Conservation (phyloP, 208 protist genomes). For the Zelonia costaricensis region DNA sequence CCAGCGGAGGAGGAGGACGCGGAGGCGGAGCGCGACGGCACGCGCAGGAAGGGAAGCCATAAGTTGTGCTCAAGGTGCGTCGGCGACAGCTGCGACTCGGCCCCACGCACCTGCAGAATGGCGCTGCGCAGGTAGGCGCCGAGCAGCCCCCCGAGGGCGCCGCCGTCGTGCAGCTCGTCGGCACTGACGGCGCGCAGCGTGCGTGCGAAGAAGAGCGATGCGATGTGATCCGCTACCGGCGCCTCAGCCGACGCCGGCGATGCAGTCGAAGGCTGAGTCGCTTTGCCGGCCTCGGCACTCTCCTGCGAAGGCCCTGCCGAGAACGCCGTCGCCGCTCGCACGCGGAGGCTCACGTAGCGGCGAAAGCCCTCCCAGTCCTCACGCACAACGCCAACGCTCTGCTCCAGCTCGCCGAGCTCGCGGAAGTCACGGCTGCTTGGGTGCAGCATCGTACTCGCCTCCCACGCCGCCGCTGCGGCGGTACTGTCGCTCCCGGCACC, state of each 20-base stretch:
- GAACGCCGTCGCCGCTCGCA: slow-evolving; percentile 1
- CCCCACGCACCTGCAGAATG: slow-evolving; percentile 16
- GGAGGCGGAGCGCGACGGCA: no score
- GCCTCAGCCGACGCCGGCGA: background rate
- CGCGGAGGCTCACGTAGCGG: slow-evolving; percentile 34
- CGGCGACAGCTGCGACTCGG: slow-evolving; percentile 5
- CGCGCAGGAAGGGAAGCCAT: background rate
- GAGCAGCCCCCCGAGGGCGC: slow-evolving; percentile 28
- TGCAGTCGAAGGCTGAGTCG: background rate
- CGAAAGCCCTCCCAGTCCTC: slow-evolving; percentile 65
- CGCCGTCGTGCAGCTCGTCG: slow-evolving; percentile 24
- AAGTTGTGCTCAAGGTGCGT: slow-evolving; percentile 2
- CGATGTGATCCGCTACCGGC: slow-evolving; percentile 14
- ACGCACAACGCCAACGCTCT: slow-evolving; percentile 33
- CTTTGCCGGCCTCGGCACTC: background rate
- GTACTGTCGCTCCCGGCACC: background rate
- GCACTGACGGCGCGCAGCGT: slow-evolving; percentile 18
- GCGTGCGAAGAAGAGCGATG: slow-evolving; percentile 28
- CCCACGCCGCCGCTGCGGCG: slow-evolving; percentile 3
- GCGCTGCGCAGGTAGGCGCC: slow-evolving; percentile 33
- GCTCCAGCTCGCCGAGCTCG: slow-evolving; percentile 37
- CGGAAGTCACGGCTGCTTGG: slow-evolving; percentile 30
- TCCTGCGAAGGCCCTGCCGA: background rate
- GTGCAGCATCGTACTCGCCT: slow-evolving; percentile 21
- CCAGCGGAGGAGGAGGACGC: background rate